Evolutionary conservation across 176 grass and related monocot genomes (phyloP), one percentile per base, ranked within the genome.

Genomic region (Phragmites australis): DNA sequence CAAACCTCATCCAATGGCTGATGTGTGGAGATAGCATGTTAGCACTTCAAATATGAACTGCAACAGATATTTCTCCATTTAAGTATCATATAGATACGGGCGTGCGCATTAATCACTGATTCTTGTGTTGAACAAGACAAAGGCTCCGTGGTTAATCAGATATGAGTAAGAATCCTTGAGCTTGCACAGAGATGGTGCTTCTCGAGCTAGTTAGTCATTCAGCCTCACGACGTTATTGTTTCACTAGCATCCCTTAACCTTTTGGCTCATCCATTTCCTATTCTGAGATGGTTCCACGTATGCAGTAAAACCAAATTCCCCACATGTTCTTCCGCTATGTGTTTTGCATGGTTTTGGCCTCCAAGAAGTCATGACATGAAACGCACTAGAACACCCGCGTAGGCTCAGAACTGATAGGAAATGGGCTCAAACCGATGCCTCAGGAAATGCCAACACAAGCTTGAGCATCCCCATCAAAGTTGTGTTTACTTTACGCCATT

Each of bases 191-290:
- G 43, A 61, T 25, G 44, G 22, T 73, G 29, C 49, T 39, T 39
- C 29, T 73, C 29, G 12, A 72, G 23, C 18, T 79, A 41, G 5
- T 59, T 41, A 71, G 9, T 34, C 13, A 70, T 49, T 70, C 21
- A 9, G 21, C 37, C 22, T 60, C 17, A n/a, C 34, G 6, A 78
- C 46, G 29, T 39, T 18, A 18, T 70, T 65, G 34, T 19, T 66
- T 75, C 26, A 67, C 25, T 56, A 37, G 16, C 49, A 46, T 16
- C 42, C 12, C 60, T 56, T 42, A 42, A 25, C 32, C 15, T 77
- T 78, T 68, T 70, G 30, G 53, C n/a, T 23, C 6, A 72, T 46
- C 31, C 27, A 78, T 29, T 78, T 81, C 47, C 61, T 42, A 25
- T 18, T 27, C 44, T 14, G 21, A 11, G 68, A 48, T 17, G 26